Base-by-base conservation (phyloP, 345 rosid species). In the Corchorus olitorius region DNA sequence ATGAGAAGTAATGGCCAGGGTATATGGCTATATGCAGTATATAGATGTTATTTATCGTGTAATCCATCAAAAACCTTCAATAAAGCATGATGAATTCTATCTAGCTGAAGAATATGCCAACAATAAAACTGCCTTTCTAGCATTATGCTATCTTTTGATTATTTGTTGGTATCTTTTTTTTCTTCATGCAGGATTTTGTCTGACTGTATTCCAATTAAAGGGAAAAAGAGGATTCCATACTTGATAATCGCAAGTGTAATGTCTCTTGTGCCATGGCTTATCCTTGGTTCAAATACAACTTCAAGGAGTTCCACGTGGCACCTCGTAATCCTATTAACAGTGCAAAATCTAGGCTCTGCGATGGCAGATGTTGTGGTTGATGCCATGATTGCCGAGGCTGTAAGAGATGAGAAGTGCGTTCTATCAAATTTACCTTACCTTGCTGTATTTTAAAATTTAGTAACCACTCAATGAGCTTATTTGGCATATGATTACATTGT, bases 381-480 rank as follows among this genome's bases (percentile, higher is more conserved):
- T 83, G 99, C 97, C 59, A 96, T 96, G 99, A 92, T 92, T 16
- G 99, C 99, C 6, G 98, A 96, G 88, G 97, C 99, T 15, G 93
- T 90, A 70, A 86, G 93, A 82, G 78, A 62, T 35, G 97, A 96
- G 77, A 73, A 87, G 99, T 96, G 83, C 41, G 86, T 75, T 43
- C 43, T 62, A 17, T 27, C 13, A 13, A 54, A 49, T 56, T 78
- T 62, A 37, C 60, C 78, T 37, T 46, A 13, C 73, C 3, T 22
- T 75, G 54, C 2, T 70, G 7, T 54, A 16, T 46, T 34, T 61
- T 22, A 68, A 48, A 61, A 9, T 45, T 68, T 17, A 39, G 68
- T 59, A 37, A 48, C 17, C 53, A n/a, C n/a, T 75, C n/a, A 0
- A 6, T 35, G 16, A 46, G 68, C 70, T 65, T 65, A 45, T 45